Evolutionary conservation across 2,329 filamentous ascomycete genomes (phyloP), one percentile per base, ranked within the genome.

Genomic region (Davidsoniella eucalypti): DNA sequence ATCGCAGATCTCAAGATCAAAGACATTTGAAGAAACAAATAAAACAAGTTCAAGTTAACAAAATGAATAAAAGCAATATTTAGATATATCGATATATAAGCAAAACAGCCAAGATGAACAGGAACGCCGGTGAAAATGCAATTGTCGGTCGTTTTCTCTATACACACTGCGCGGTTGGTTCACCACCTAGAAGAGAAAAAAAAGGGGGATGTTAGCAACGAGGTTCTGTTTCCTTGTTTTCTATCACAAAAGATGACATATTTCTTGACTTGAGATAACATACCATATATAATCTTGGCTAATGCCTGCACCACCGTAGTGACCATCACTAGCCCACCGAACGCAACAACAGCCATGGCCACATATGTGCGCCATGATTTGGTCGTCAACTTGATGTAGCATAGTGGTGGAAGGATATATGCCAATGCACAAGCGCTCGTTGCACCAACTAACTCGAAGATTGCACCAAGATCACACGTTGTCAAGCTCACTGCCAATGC

Each of bases 371-470:
- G 80, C 72, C 80, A 84, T 59, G 76, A 81, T 57, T 80, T 69
- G 52, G 80, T 87, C 57, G 85, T 90, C 54, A 98, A 70, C 67
- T 93, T 94, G 61, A 98, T 84, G 64, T 92, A 98, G 66, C 92
- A 98, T 51, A 96, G 68, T 23, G 92, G 92, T 54, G 92, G 92
- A 54, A 98, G 68, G 45, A 98, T 94, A 62, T 96, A 98, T 0
- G 92, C 92, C 63, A 98, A 73, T 5, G 87, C 87, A 58, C 88
- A 92, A 2, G 92, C 92, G 61, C 85, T 93, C 36, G 92, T 98
- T 5, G 92, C 87, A 54, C 92, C 92, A 52, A 98, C 92, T 16
- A 98, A 71, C 68, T 98, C 92, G 61, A 98, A 95, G 1, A 98
- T 90, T 42, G 85, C 78, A 48, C 92, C 92, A 3, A 98, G 71